phyloP scores from a whole-genome alignment of 805 yeast species.

The Saccharomycopsis microspora region DNA sequence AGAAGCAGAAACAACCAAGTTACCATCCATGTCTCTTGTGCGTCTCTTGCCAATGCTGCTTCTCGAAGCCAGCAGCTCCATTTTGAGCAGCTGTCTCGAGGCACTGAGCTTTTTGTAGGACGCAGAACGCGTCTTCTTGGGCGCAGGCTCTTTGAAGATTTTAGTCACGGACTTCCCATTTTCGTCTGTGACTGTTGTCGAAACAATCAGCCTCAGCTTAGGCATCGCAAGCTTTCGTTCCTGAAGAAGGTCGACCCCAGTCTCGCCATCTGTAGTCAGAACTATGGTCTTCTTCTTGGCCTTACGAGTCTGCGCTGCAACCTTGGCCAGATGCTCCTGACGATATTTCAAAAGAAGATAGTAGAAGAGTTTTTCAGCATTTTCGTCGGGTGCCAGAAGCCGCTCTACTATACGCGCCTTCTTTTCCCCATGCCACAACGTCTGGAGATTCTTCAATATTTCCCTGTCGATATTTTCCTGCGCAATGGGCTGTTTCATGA shows the following conservation, averaged over 20 bases:
- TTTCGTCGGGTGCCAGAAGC: constrained; percentile 43
- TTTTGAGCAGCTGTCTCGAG: constrained; percentile 5
- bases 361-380: constrained; percentile 74
- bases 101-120: constrained; percentile 13
- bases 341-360: constrained; percentile 64
- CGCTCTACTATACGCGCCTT: constrained; percentile 39
- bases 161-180: constrained; percentile 18
- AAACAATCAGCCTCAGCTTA: constrained; percentile 29
- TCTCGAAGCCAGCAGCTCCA: constrained; percentile 3
- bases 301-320: constrained; percentile 16
- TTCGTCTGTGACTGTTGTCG: constrained; percentile 28
- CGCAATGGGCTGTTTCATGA: constrained; percentile 18
- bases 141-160: constrained; percentile 9
- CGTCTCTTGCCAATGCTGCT: constrained; percentile 15
- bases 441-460: constrained; percentile 63
- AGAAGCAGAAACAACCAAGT: constrained; percentile 22
- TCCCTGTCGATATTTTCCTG: constrained; percentile 55
- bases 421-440: constrained; percentile 72
- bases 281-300: constrained; percentile 19
- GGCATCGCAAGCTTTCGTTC: constrained; percentile 21
- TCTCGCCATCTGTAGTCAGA: constrained; percentile 9
- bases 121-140: constrained; percentile 8
- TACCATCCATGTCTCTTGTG: constrained; percentile 20
- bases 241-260: constrained; percentile 13
- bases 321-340: constrained; percentile 40